Conservation (phyloP, 2,329 filamentous ascomycete species). For the Myriosclerotinia curreyana region DNA sequence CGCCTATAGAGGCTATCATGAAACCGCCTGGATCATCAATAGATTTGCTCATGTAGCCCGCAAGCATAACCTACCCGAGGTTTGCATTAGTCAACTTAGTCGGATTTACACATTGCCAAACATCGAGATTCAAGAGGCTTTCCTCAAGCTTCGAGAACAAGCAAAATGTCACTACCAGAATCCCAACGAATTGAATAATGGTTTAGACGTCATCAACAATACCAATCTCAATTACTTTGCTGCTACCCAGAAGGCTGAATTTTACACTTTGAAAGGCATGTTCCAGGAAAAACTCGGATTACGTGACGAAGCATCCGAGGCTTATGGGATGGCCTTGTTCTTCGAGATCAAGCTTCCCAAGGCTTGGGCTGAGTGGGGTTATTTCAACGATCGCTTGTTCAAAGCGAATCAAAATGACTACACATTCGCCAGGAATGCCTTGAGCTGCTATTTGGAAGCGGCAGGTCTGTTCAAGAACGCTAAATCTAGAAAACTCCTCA, state of each 20-base stretch:
- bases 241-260: conserved; percentile 92
- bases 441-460: conserved; percentile 95
- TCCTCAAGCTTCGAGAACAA: conserved; percentile 96
- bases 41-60: conserved; percentile 95
- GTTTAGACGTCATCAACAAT: conserved; percentile 98
- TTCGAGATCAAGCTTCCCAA: conserved; percentile 95
- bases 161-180: conserved; percentile 99
- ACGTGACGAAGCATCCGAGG: conserved; percentile 86
- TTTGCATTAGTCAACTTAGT: conserved; percentile 95
- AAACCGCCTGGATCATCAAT: conserved; percentile 99
- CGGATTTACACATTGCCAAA: conserved; percentile 98
- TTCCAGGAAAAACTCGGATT: conserved; percentile 93
- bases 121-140: conserved; percentile 98
- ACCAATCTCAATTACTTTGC: conserved; percentile 99
- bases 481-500: conserved; percentile 90
- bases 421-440: conserved; percentile 80
- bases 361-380: conserved; percentile 98
- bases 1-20: conserved; percentile 95
- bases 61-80: conserved; percentile 93
- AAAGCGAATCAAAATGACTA: conserved; percentile 83
- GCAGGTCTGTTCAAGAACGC: conserved; percentile 95
- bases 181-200: conserved; percentile 82
- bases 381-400: conserved; percentile 95
- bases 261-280: conserved; percentile 99
- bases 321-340: conserved; percentile 91